These are phyloP conservation scores for Apiospora pterosperma DNA, from an alignment of 2,329 filamentous ascomycete species.

Conservation along the genomic window DNA sequence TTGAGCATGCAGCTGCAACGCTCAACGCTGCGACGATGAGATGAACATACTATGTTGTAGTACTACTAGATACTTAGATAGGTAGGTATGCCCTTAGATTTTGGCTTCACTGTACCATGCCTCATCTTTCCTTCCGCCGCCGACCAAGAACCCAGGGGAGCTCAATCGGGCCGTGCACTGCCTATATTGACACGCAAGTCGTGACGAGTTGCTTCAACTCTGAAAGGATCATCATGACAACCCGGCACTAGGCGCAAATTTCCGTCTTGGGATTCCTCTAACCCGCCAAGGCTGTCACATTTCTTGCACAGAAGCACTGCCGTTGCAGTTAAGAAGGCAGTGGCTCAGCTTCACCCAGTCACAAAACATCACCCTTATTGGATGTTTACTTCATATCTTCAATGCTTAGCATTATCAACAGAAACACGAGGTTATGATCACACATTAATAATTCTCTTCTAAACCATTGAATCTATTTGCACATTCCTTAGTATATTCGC, in stretches of 20 bases:
- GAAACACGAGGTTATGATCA: not conserved
- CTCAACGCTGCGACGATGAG: not conserved
- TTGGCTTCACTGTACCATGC: too few species aligned
- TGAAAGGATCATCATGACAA: too few species aligned
- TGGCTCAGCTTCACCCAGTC: too few species aligned
- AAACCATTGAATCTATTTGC: slow-evolving; percentile 1
- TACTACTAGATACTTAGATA: too few species aligned
- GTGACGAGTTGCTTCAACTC: not conserved
- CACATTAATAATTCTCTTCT: slow-evolving; percentile 1
- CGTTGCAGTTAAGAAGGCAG: too few species aligned
- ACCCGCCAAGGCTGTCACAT: too few species aligned
- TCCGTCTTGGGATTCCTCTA: too few species aligned
- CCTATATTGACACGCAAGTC: not conserved
- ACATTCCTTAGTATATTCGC: not conserved
- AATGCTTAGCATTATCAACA: not conserved
- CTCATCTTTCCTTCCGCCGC: not conserved
- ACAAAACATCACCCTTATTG: not conserved
- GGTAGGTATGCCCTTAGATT: too few species aligned
- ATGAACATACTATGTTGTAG: not conserved
- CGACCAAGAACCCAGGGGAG: not conserved
- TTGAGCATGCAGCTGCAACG: not conserved
- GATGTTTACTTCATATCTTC: not conserved
- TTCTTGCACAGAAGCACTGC: too few species aligned
- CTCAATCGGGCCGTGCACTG: not conserved
- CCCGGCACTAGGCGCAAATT: too few species aligned